Base-by-base conservation (phyloP, 2,329 filamentous ascomycete species). In the Emericellopsis cladophorae region DNA sequence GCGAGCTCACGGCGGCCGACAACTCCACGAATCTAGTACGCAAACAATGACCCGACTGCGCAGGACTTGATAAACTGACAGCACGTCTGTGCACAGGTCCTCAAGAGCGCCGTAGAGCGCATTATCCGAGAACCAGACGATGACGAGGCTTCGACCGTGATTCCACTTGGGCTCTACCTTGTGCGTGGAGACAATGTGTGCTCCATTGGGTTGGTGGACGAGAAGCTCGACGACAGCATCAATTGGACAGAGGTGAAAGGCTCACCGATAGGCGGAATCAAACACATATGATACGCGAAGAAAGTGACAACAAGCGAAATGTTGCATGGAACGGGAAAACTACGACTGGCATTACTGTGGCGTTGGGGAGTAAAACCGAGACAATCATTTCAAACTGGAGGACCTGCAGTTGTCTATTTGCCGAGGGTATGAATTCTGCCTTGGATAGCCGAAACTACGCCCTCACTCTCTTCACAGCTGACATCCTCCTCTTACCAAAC, bases 121-220 rank as follows among this genome's bases (percentile, higher is more conserved):
- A 84, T 95, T 46, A 95, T 98, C 52, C 83, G 86, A 47, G 81
- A 84, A 2, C 74, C 76, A 35, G 89, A 95, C 55, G 87, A 95
- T 54, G 74, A 78, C 33, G 86, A 94, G 51, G 76, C 81, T 1
- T 93, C 84, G 35, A 76, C 80, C 44, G 79, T 92, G 56, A 80
- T 92, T 15, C 79, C 83, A 5, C 77, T 95, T 46, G 92, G 92
- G 2, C 65, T 96, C 6, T 96, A 95, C 59, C 73, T 98, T 43
- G 84, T 98, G 43, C 76, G 92, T 45, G 92, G 92, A 40, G 92
- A 98, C 59, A 95, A 93, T 55, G 90, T 98, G 37, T 89, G 88
- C 46, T 72, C 93, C 14, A 84, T 92, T 43, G 92, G 92, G 2
- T 68, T 93, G 43, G 81, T 98, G 26, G 88, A 98, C 59, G 89